Evolutionary conservation across 805 yeast genomes (phyloP), one percentile per base, ranked within the genome.

Genomic region (Candida easanensis): DNA sequence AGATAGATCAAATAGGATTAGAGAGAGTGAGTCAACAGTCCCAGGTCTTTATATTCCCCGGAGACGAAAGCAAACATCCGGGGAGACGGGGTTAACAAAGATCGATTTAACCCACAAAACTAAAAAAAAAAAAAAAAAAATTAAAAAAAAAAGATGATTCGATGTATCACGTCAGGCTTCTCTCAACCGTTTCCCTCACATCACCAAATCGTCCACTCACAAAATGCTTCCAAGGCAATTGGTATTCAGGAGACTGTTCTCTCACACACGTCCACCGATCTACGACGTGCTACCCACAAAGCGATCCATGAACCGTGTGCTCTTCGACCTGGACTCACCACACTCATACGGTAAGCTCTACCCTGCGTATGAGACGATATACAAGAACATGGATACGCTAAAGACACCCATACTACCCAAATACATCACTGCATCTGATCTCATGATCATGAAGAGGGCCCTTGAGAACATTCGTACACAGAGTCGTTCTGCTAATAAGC

Each of bases 371-470:
- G 70, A 74, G 49, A 45, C 70, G 0, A 60, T 84, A 3, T 84
- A 84, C 55, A 61, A 68, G 13, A 57, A 65, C 22, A 46, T 79
- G 32, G 79, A 72, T 41, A 46, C 61, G 47, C 57, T 0, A 50
- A 53, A 2, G 58, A 59, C 5, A 50, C 48, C 4, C 47, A 42
- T n/a, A 11, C 27, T 50, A 27, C 87, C 88, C 2, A 45, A 51
- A 1, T 75, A 71, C 40, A 68, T 80, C 30, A 61, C 57, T 10
- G 79, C 84, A 0, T 61, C 68, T 2, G 90, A 85, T 49, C 65
- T 88, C 42, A 76, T 87, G 77, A 58, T 73, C 3, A 79, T 87
- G 67, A 87, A 86, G 58, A 71, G 74, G 22, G 80, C 85, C 0
- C 64, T 89, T 21, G 80, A 78, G 36, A 78, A 76, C 40, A 69